Evolutionary conservation across 108 stramenopile species (phyloP).

Genomic region (Nitzschia sp.): DNA sequence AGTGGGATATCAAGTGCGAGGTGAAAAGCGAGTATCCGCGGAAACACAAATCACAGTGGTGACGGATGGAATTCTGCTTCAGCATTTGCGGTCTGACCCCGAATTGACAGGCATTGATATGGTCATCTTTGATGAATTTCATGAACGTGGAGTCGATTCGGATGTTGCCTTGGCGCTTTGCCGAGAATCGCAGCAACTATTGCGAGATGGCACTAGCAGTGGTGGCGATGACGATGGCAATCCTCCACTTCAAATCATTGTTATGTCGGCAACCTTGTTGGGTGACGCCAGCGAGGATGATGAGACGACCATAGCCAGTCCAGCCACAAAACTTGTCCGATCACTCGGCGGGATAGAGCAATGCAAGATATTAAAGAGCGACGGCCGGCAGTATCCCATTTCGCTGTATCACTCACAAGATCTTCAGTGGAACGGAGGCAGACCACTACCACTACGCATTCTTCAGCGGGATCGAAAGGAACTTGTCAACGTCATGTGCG

Average conservation of each 20-base stretch:
- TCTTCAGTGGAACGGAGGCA: background rate
- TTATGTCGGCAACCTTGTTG: conserved; percentile 72
- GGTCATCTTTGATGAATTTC: conserved; percentile 73
- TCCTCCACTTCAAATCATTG: conserved; percentile 46
- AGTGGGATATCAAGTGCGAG: conserved; percentile 64
- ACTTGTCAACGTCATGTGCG: conserved; percentile 27
- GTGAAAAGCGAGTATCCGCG: conserved; percentile 34
- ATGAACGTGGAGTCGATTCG: conserved; percentile 67
- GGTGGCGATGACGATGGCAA: background rate
- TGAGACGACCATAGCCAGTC: background rate
- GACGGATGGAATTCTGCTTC: conserved; percentile 68
- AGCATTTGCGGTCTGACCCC: conserved; percentile 53
- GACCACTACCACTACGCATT: conserved; percentile 23
- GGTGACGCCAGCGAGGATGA: conserved; percentile 43
- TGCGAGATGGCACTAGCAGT: conserved; percentile 8
- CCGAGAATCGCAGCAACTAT: conserved; percentile 48
- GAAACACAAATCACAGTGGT: conserved; percentile 48
- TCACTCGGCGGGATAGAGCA: conserved; percentile 45
- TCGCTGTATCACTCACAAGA: conserved; percentile 48
- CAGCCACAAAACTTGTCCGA: conserved; percentile 38
- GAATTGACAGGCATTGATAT: conserved; percentile 39
- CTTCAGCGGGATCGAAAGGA: conserved; percentile 24
- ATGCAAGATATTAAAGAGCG: conserved; percentile 51
- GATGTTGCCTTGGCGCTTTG: conserved; percentile 66
- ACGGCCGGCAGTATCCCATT: conserved; percentile 61